Base-by-base conservation (phyloP, 208 protist genomes). In the Lotmaria passim region DNA sequence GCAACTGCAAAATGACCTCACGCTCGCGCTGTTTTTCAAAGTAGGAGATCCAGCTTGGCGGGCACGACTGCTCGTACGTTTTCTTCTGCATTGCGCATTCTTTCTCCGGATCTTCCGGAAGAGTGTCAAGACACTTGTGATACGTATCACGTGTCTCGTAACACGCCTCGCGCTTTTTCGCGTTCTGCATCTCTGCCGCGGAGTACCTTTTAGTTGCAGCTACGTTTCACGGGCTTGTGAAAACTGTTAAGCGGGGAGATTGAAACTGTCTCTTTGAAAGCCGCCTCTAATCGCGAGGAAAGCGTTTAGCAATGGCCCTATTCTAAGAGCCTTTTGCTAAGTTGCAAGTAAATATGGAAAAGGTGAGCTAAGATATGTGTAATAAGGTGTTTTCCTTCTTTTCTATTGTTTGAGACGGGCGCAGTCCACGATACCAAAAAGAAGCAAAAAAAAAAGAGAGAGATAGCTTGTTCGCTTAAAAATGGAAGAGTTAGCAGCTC, bases 1-100 rank as follows among this genome's bases (percentile, higher is more conserved):
- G 86, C 30, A 92, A 50, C 72, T 90, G 83, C 59, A 94, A 73
- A 74, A 94, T 91, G 43, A 91, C 73, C 61, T 94, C 86, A 21
- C 89, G 81, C 66, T 94, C 86, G 14, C 86, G 75, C 55, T 94
- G 89, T 64, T 94, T 92, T 47, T 90, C 85, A 78, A 94, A 94
- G 70, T 92, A 92, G 2, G 73, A 82, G 43, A 90, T 67, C 86
- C 89, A 94, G 64, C 86, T 92, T 52, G 75, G 63, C 7, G 89
- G 89, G 48, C 89, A 94, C 19, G 81, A 75, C 15, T 85, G 64
- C 31, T 79, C 70, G 56, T 89, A 85, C 10, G 43, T 69, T 41
- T 80, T 87, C 47, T 73, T 72, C 41, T 81, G 73, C n/a, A 23
- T 41, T 11, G 63, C 63, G 52, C 89, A 94, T 48, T 82, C 82